Percentiles rank a stretch among this genome's conserved stretches.
Evolutionary conservation across 176 grass and related monocot genomes (phyloP).

Genomic region (Musa acuminata): DNA sequence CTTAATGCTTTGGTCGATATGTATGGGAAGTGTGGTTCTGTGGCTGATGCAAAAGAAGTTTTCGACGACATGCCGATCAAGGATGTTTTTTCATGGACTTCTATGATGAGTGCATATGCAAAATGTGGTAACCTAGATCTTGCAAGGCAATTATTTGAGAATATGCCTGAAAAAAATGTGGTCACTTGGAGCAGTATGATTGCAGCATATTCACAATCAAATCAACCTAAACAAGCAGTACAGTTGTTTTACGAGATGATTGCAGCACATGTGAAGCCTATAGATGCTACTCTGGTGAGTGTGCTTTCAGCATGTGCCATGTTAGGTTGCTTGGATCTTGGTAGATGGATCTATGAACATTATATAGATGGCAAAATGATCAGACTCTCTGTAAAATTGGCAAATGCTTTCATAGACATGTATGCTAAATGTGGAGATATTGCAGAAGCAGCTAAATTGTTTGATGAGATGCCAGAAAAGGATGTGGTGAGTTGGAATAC

Average conservation of each 20-base stretch:
- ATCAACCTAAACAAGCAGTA: slow-evolving; percentile 36
- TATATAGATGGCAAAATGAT: slow-evolving; percentile 35
- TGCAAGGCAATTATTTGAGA: slow-evolving; percentile 27
- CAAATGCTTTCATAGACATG: slow-evolving; percentile 53
- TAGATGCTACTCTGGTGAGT: slow-evolving; percentile 47
- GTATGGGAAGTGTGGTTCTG: slow-evolving; percentile 46
- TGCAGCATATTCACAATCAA: slow-evolving; percentile 38
- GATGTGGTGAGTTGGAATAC: slow-evolving; percentile 61
- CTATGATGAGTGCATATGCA: slow-evolving; percentile 42
- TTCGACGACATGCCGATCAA: slow-evolving; percentile 35
- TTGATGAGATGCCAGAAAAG: slow-evolving; percentile 39
- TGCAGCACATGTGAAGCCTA: slow-evolving; percentile 32
- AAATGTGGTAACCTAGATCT: slow-evolving; percentile 41
- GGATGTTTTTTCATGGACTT: slow-evolving; percentile 64
- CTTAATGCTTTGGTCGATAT: slow-evolving; percentile 39
- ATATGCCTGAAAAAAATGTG: slow-evolving; percentile 42
- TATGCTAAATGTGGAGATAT: slow-evolving; percentile 69
- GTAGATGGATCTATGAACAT: slow-evolving; percentile 34
- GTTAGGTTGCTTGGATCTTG: slow-evolving; percentile 46
- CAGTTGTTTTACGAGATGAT: slow-evolving; percentile 41
- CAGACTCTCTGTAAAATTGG: slow-evolving; percentile 35
- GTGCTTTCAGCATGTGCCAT: slow-evolving; percentile 49
- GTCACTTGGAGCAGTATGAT: slow-evolving; percentile 66
- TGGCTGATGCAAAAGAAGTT: slow-evolving; percentile 38
- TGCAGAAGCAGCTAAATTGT: slow-evolving; percentile 37